Conservation (phyloP, 176 grass and related monocot species). For the Cenchrus fungigraminus region DNA sequence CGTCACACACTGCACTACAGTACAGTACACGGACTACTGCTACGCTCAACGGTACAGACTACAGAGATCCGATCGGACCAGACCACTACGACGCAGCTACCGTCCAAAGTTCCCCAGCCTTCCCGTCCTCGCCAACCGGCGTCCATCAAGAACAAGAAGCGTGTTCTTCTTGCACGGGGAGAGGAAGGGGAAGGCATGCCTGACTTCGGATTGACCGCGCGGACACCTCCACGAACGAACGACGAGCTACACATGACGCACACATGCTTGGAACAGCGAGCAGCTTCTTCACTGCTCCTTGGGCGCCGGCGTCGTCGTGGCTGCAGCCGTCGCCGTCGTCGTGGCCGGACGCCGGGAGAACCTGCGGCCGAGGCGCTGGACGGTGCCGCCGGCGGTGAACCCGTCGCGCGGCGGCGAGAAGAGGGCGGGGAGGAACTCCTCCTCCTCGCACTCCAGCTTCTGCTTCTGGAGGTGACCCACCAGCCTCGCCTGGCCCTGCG, state of each 20-base stretch:
- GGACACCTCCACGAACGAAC: too few species aligned
- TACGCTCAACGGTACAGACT: too few species aligned
- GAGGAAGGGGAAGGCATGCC: constrained; percentile 29
- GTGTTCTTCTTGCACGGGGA: neutral
- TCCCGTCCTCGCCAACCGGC: neutral
- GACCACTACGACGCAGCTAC: neutral
- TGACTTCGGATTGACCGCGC: neutral
- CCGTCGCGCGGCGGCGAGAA: constrained; percentile 29
- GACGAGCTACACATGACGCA: too few species aligned
- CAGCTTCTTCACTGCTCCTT: too few species aligned
- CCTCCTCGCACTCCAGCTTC: constrained; percentile 44
- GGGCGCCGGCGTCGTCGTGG: neutral
- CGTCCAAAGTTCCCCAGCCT: constrained; percentile 42
- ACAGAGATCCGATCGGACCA: neutral
- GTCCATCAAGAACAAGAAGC: neutral
- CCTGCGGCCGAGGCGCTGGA: neutral
- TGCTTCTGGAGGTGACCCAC: constrained; percentile 38
- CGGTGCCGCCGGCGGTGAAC: neutral
- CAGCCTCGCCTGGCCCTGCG: constrained; percentile 51
- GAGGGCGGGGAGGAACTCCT: constrained; percentile 59
- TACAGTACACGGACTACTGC: neutral
- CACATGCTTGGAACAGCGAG: too few species aligned
- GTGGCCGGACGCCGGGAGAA: too few species aligned
- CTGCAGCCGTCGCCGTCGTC: too few species aligned
- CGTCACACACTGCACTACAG: neutral